These are phyloP conservation scores for Orbilia oligospora DNA, from an alignment of 2,329 filamentous ascomycete genomes.

Conservation along the genomic window DNA sequence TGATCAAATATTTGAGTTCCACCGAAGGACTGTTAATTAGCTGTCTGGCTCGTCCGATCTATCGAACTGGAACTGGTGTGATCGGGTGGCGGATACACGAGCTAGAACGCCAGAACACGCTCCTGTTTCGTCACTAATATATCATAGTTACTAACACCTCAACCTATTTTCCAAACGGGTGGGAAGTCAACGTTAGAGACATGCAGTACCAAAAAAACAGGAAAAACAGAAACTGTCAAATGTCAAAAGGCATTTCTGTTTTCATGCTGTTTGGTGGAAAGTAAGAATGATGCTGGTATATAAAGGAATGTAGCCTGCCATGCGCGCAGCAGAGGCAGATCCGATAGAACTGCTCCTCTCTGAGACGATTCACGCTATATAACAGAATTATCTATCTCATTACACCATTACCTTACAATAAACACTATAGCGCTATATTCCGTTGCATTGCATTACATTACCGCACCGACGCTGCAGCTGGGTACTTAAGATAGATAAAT, in stretches of 20 bases:
- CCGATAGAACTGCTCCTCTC: neutral
- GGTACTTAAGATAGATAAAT: too few species aligned
- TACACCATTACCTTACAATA: too few species aligned
- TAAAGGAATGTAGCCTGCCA: constrained; percentile 19
- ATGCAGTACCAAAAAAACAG: neutral
- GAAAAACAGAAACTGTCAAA: constrained; percentile 9
- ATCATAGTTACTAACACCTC: constrained; percentile 25
- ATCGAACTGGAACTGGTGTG: neutral
- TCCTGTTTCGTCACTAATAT: constrained; percentile 56
- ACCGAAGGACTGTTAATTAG: neutral
- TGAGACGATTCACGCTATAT: constrained; percentile 28
- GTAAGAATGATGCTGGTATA: neutral
- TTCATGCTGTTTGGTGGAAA: neutral
- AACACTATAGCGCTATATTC: too few species aligned
- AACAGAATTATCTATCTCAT: too few species aligned
- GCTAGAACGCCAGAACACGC: constrained; percentile 12
- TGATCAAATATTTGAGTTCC: neutral
- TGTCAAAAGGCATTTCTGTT: neutral
- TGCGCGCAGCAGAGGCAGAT: constrained; percentile 4
- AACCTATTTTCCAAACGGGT: neutral
- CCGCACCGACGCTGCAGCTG: too few species aligned
- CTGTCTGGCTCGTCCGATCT: constrained; percentile 11
- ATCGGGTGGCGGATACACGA: constrained; percentile 43
- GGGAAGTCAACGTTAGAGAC: too few species aligned
- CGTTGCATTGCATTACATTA: too few species aligned